Percentiles rank a stretch among this genome's conserved stretches.
phyloP scores from a whole-genome alignment of 257 asterid species.

The Cruciata laevipes region DNA sequence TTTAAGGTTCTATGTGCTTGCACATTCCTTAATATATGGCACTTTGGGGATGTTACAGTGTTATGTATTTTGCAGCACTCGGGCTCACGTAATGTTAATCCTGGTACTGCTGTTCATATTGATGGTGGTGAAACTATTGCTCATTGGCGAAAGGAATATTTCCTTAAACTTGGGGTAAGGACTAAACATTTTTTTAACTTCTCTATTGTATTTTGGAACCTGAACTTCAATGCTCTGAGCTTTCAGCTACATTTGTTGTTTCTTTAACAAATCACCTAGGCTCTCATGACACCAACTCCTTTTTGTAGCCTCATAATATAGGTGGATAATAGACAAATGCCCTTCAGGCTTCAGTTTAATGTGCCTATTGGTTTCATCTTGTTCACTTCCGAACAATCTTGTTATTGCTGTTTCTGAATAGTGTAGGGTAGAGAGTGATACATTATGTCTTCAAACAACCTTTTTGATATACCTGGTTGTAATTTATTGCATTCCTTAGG shows the following conservation, averaged over 20 bases:
- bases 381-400: background rate
- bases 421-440: background rate
- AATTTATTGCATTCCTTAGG: background rate
- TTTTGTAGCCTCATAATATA: background rate
- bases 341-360: background rate
- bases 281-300: background rate
- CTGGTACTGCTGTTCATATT: constrained; percentile 45
- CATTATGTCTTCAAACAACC: background rate
- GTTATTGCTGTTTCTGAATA: background rate
- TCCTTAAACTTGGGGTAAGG: constrained; percentile 42
- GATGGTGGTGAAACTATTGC: constrained; percentile 51
- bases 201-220: background rate
- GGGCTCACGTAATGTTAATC: constrained; percentile 44
- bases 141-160: constrained; percentile 47
- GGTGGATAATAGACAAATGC: background rate
- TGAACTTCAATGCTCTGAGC: background rate
- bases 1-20: background rate
- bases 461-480: background rate
- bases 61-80: constrained; percentile 44
- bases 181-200: constrained; percentile 12
- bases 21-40: background rate
- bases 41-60: constrained; percentile 6
- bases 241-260: background rate
- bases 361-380: background rate
- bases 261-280: background rate